A percentile compares a stretch with the other conserved stretches of the same genome.
Conservation (phyloP, 2,329 filamentous ascomycete species). For the Fusarium phyllophilum region DNA sequence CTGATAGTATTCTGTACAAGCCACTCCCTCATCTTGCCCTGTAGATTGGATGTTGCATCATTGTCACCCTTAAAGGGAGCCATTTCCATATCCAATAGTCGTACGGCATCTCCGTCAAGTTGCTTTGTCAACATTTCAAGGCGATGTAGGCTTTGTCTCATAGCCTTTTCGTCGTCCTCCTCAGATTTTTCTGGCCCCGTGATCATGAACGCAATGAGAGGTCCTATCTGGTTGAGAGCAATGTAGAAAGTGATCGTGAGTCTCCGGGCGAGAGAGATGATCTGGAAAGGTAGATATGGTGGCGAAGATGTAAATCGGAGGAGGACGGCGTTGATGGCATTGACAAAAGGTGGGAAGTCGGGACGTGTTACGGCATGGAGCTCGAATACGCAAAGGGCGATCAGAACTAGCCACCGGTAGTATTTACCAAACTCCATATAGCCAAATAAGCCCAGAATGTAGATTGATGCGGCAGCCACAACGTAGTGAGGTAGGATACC, state of each 20-base stretch:
- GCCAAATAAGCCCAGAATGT: constrained; percentile 70
- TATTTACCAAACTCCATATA: constrained; percentile 75
- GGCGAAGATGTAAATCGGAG: constrained; percentile 56
- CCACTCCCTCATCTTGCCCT: constrained; percentile 83
- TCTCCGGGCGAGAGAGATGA: constrained; percentile 79
- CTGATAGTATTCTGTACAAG: constrained; percentile 87
- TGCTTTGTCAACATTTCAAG: constrained; percentile 69
- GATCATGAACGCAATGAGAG: constrained; percentile 62
- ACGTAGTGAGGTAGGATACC: constrained; percentile 70
- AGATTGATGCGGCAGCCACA: constrained; percentile 65
- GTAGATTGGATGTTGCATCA: constrained; percentile 66
- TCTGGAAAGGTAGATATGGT: constrained; percentile 86
- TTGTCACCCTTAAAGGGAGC: constrained; percentile 82
- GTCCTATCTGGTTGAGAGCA: constrained; percentile 82
- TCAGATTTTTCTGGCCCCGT: constrained; percentile 37
- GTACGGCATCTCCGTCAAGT: constrained; percentile 74
- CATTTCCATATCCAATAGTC: constrained; percentile 81
- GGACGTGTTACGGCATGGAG: constrained; percentile 66
- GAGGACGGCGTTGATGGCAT: constrained; percentile 58
- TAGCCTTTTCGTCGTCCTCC: constrained; percentile 58
- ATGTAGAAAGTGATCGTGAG: constrained; percentile 83
- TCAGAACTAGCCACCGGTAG: constrained; percentile 71
- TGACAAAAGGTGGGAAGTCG: constrained; percentile 58
- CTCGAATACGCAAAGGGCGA: constrained; percentile 66
- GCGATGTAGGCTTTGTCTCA: constrained; percentile 72